Percentiles rank a stretch among this genome's conserved stretches.
These are phyloP conservation scores for Wickerhamomyces sydowiorum DNA, from an alignment of 805 yeast genomes.

Conservation along the genomic window DNA sequence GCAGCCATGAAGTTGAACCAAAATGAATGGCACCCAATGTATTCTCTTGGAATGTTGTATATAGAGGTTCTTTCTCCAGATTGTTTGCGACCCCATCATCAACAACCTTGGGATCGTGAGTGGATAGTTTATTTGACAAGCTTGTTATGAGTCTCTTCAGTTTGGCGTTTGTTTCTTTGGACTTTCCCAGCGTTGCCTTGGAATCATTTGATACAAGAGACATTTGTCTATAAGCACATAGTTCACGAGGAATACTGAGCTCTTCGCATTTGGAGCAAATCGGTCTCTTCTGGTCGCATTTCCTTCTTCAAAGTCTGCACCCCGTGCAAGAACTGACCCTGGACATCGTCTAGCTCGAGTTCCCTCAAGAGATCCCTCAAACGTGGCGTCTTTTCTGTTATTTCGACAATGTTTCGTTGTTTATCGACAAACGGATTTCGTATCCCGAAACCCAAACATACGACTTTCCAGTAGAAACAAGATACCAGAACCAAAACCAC, in stretches of 20 bases:
- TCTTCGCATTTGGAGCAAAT: not conserved
- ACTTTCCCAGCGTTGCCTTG: not conserved
- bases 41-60: not conserved
- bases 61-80: too few relatives aligned
- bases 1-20: not conserved
- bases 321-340: not conserved
- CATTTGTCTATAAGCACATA: not conserved
- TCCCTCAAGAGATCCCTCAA: too few relatives aligned
- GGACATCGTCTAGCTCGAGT: too few relatives aligned
- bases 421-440: too few relatives aligned
- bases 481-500: too few relatives aligned
- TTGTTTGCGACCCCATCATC: not conserved
- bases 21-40: not conserved
- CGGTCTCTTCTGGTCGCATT: not conserved
- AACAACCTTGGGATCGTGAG: too few relatives aligned
- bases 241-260: not conserved
- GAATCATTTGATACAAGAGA: not conserved
- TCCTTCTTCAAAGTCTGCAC: not conserved
- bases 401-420: too few relatives aligned
- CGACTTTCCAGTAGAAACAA: too few relatives aligned
- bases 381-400: too few relatives aligned
- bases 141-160: too few relatives aligned
- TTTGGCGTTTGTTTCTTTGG: not conserved
- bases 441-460: too few relatives aligned
- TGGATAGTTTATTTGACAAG: too few relatives aligned